phyloP scores from a whole-genome alignment of 2,329 filamentous ascomycete species.

The Berkeleyomyces basicola region DNA sequence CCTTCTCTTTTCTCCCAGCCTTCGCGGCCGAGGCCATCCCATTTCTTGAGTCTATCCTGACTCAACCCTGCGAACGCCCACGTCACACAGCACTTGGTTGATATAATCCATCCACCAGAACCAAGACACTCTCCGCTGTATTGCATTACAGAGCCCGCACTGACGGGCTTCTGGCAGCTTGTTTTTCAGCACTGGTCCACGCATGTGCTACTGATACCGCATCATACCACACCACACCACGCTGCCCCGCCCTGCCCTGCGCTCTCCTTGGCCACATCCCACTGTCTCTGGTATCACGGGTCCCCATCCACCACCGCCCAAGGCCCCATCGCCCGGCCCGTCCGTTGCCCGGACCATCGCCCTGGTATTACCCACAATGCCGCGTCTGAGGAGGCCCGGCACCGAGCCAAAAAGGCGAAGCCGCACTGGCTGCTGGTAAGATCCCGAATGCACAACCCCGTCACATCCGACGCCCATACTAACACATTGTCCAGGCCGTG shows the following conservation, averaged over 20 bases:
- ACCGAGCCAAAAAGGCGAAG: constrained; percentile 29
- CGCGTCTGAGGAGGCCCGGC: constrained; percentile 27
- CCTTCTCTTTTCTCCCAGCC: background rate
- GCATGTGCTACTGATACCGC: constrained; percentile 1
- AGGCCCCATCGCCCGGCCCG: background rate
- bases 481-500: constrained; percentile 42
- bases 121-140: background rate
- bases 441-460: background rate
- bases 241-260: background rate
- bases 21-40: too few relatives aligned
- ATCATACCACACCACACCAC: background rate
- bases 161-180: background rate
- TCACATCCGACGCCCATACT: background rate
- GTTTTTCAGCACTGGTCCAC: background rate
- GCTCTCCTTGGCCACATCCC: too few relatives aligned
- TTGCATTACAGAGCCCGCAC: background rate
- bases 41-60: background rate
- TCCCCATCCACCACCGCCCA: background rate
- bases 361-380: constrained; percentile 19
- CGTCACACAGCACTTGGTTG: background rate
- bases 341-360: too few relatives aligned
- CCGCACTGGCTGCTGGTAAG: constrained; percentile 31
- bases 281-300: too few relatives aligned
- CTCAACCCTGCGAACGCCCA: background rate
- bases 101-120: background rate